Evolutionary conservation across 495 filamentous ascomycete genomes (phyloP).

Genomic region (Aspergillus asperescens): DNA sequence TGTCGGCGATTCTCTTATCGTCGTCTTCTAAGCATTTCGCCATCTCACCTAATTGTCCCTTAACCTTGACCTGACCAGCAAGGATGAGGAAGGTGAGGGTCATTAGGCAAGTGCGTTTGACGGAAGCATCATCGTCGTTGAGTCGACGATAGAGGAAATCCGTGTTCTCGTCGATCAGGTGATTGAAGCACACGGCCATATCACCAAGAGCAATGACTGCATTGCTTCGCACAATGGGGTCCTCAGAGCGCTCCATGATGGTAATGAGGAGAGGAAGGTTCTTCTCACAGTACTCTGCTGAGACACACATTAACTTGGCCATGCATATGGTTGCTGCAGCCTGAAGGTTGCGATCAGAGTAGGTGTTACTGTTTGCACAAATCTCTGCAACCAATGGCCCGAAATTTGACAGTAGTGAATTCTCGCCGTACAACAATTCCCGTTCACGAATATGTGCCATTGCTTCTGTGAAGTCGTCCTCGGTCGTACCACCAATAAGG

Average conservation of each 20-base stretch:
- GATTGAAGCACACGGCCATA: conserved; percentile 99
- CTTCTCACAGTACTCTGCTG: conserved; percentile 87
- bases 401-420: conserved; percentile 81
- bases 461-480: conserved; percentile 97
- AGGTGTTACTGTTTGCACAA: conserved; percentile 86
- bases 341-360: conserved; percentile 81
- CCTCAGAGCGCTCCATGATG: conserved; percentile 88
- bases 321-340: conserved; percentile 93
- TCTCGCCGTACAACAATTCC: conserved; percentile 82
- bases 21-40: conserved; percentile 95
- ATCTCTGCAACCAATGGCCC: conserved; percentile 89
- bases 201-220: conserved; percentile 95
- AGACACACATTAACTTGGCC: conserved; percentile 97
- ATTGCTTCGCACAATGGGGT: conserved; percentile 88
- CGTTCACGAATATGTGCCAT: conserved; percentile 92
- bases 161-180: conserved; percentile 98
- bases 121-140: conserved; percentile 78
- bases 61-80: conserved; percentile 98
- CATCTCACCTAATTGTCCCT: conserved; percentile 99
- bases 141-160: conserved; percentile 94
- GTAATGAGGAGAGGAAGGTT: conserved; percentile 94
- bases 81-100: conserved; percentile 96
- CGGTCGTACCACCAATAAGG: conserved; percentile 92
- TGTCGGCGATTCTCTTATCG: conserved; percentile 86
- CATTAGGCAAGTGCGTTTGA: conserved; percentile 98